Evolutionary conservation across 495 filamentous ascomycete species (phyloP), one percentile per base, ranked within the genome.

Genomic region (Xylaria intraflava): DNA sequence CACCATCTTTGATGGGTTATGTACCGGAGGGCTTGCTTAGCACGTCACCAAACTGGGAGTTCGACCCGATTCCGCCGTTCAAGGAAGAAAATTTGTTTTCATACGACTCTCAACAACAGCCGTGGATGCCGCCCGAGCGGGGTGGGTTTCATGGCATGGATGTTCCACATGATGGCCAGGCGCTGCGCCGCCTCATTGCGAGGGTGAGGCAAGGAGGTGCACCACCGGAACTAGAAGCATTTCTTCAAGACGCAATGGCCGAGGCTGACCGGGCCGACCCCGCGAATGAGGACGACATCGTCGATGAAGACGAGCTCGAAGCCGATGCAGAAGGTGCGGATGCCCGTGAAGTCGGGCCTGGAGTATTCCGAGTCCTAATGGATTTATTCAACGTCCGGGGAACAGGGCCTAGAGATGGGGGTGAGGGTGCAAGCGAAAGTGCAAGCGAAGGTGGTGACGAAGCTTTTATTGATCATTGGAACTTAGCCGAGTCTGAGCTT

Each of bases 11-110:
- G n/a, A 83, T 88, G 58, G 64, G 72, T 8, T 63, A 82, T 19
- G 64, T 86, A 7, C 84, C 86, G 3, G 74, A 74, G 3, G 51
- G 64, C 10, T 59, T 81, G 61, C 66, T 87, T 49, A 56, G 74
- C 44, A 41, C 66, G 10, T 47, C 69, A 35, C 72, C 78, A 9
- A 82, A 80, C 19, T 82, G 80, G 30, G 78, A 83, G 30, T 84
- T 83, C 19, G 87, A 91, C 64, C 87, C 85, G 9, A 69, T 90
- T 8, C 83, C 88, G 31, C 87, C 87, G 29, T 26, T 57, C 2
- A 33, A 43, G 20, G 68, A 69, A 0, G 46, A 69, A 19, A 81
- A 80, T 30, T 60, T 75, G 14, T 80, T 76, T 46, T 78, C 69
- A 5, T 69, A 64, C 59, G 57, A 56, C n/a, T 62, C 58, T n/a